phyloP scores from a whole-genome alignment of 768 basidiomycete species.

The Cyclocybe aegerita region DNA sequence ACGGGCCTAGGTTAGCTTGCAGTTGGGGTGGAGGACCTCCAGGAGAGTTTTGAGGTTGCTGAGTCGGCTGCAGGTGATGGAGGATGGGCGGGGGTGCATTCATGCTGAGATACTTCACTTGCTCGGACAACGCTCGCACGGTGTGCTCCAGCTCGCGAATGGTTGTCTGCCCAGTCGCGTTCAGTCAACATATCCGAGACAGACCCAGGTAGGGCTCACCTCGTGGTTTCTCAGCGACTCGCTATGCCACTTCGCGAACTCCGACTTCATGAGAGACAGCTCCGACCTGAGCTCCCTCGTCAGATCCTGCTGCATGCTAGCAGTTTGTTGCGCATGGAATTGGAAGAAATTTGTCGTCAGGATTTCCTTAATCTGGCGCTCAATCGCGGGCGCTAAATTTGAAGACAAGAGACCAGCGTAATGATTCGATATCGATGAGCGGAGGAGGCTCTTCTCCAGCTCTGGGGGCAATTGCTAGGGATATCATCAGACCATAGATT shows the following conservation, averaged over 20 bases:
- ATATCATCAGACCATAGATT: conserved; percentile 12
- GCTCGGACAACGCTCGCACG: conserved; percentile 72
- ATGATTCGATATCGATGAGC: conserved; percentile 75
- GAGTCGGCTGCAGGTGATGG: conserved; percentile 41
- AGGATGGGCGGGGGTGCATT: conserved; percentile 35
- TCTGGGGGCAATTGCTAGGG: conserved; percentile 71
- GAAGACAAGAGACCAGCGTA: conserved; percentile 74
- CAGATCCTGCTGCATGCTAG: conserved; percentile 77
- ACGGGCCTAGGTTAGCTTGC: conserved; percentile 32
- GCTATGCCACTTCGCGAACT: conserved; percentile 79
- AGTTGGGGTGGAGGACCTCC: conserved; percentile 35
- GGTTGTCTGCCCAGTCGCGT: conserved; percentile 44
- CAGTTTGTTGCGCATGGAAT: conserved; percentile 72
- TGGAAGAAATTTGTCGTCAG: conserved; percentile 75
- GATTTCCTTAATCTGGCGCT: conserved; percentile 79
- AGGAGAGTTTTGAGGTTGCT: conserved; percentile 40
- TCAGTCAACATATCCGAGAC: neutral
- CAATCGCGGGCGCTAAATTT: conserved; percentile 73
- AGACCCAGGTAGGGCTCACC: conserved; percentile 38
- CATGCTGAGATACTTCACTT: conserved; percentile 76
- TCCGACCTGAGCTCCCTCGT: conserved; percentile 73
- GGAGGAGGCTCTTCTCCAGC: conserved; percentile 74
- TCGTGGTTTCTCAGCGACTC: conserved; percentile 79
- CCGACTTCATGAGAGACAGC: conserved; percentile 75
- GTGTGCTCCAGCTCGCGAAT: conserved; percentile 83